Base-by-base conservation (phyloP, 805 yeast species). In the Kregervanrija pseudodelftensis region DNA sequence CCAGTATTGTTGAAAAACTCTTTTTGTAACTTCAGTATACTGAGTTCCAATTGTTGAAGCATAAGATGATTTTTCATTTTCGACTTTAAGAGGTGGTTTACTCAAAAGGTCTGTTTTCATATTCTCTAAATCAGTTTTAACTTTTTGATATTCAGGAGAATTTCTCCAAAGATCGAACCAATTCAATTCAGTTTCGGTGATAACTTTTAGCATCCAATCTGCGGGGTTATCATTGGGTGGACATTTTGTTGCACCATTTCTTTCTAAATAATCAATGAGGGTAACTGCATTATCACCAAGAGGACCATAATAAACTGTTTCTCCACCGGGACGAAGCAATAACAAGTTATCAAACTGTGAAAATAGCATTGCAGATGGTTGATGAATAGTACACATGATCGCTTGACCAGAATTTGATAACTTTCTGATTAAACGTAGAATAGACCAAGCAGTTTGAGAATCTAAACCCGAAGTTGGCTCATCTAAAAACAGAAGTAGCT, bases 201-300 rank as follows among this genome's bases (percentile, higher is more conserved):
- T 82, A 50, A 78, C 83, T 49, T 82, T 84, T 61, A 87, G 70
- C 93, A 87, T 87, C 91, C 93, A 87, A 66, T 85, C 95, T 11
- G 88, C 89, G 13, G 90, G 90, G 51, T 83, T 83, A 7, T 84
- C 86, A 40, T 71, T 68, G 3, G 68, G 63, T 12, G 88, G 87
- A 65, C 89, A 83, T 44, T 69, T 69, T 22, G 69, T 73, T 22
- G 88, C 77, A 37, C 87, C 87, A 50, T 80, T 59, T 8, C 58
- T 59, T 58, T 82, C 87, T 53, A 82, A 82, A 57, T 82, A 82
- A 42, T 73, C 64, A 44, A 81, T 79, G 66, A 82, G 68, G 7
- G 76, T 71, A 15, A 39, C 32, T 42, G 57, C 77, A 49, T 78
- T 71, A 28, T 69, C 57, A 41, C 90, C 88, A 46, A 80, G 65